These are phyloP conservation scores for Talaromyces rugulosus DNA, from an alignment of 2,329 filamentous ascomycete genomes.

Conservation along the genomic window DNA sequence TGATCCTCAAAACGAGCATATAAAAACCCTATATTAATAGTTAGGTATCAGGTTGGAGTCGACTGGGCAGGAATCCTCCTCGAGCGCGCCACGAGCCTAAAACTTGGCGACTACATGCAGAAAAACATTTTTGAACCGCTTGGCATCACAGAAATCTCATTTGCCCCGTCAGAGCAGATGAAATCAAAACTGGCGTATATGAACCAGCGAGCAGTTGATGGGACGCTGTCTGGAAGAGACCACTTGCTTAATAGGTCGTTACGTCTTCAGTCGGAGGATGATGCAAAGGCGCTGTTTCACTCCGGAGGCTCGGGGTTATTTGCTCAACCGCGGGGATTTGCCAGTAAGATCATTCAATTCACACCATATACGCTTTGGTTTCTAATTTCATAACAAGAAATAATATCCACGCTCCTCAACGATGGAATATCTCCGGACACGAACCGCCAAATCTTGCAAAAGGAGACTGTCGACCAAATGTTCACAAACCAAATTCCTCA, in stretches of 20 bases:
- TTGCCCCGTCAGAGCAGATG: conserved; percentile 55
- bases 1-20: not conserved
- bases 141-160: conserved; percentile 47
- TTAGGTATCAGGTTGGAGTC: conserved; percentile 32
- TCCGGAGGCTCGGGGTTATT: not conserved
- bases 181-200: conserved; percentile 53
- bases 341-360: not conserved
- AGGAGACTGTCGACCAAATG: conserved; percentile 59
- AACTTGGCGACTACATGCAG: conserved; percentile 48
- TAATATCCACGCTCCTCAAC: conserved; percentile 61
- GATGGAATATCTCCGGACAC: conserved; percentile 58
- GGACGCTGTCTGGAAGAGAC: conserved; percentile 18
- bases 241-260: not conserved
- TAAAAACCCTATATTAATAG: not conserved
- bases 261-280: not conserved
- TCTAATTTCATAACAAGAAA: conserved; percentile 34
- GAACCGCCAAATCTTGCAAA: conserved; percentile 50
- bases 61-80: conserved; percentile 53
- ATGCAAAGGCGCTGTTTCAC: not conserved
- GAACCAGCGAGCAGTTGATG: conserved; percentile 49
- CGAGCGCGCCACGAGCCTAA: conserved; percentile 41
- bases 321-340: not conserved
- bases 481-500: conserved; percentile 60
- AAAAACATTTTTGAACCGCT: conserved; percentile 47
- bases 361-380: not conserved